phyloP scores from a whole-genome alignment of 176 grass and related monocot species.

The Typha latifolia region DNA sequence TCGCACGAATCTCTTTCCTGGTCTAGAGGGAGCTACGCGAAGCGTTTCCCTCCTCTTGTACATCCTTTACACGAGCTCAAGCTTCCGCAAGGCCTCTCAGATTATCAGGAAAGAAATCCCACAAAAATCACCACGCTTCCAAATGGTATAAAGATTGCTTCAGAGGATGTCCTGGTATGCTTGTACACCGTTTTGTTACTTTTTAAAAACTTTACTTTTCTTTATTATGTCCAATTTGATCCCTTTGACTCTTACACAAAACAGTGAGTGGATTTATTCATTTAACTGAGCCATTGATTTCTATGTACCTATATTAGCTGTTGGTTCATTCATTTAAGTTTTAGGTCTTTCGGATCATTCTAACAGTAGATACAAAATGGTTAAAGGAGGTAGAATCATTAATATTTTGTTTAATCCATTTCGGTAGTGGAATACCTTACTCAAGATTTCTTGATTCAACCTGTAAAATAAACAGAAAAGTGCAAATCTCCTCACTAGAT shows the following conservation, averaged over 20 bases:
- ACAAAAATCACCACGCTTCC: slow-evolving; percentile 73
- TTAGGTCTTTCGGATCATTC: background rate
- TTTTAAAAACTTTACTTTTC: background rate
- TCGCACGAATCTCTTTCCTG: slow-evolving; percentile 15
- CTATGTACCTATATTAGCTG: background rate
- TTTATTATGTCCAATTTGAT: background rate
- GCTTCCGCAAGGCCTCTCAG: slow-evolving; percentile 36
- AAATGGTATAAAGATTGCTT: slow-evolving; percentile 63
- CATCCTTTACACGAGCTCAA: slow-evolving; percentile 37
- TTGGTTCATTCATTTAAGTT: background rate
- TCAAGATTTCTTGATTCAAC: background rate
- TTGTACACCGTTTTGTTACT: background rate
- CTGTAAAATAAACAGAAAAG: background rate
- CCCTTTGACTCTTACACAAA: background rate
- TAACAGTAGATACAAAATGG: background rate
- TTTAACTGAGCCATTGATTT: background rate
- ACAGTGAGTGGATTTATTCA: background rate
- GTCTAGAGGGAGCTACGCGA: slow-evolving; percentile 20
- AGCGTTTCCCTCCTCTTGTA: slow-evolving; percentile 35
- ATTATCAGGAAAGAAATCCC: slow-evolving; percentile 28
- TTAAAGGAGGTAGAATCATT: no score
- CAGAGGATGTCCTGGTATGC: slow-evolving; percentile 57
- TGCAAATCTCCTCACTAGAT: no score
- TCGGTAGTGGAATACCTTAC: background rate
- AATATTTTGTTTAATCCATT: background rate